These are phyloP conservation scores for Magnolia kwangsiensis DNA, from an alignment of 164 flowering plant species.

Conservation along the genomic window DNA sequence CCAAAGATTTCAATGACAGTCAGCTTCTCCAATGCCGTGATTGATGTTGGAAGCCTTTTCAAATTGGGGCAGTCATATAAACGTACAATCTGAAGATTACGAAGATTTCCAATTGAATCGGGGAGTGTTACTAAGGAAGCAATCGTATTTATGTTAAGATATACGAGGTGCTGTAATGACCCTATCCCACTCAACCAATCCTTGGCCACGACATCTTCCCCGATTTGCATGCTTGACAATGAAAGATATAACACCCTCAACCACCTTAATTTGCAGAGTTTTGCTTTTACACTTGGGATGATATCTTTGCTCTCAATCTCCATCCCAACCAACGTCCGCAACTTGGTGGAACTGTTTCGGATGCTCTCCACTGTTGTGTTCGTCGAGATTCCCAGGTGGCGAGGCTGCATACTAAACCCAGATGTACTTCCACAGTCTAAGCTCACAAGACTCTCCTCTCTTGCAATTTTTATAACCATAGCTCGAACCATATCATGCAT, in stretches of 20 bases:
- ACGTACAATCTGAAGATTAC: conserved; percentile 1
- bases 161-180: not conserved
- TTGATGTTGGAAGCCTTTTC: not conserved
- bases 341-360: not conserved
- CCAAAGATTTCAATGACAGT: not conserved
- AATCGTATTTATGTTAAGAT: not conserved
- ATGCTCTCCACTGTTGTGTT: not conserved
- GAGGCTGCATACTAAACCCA: not conserved
- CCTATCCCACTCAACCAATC: conserved; percentile 5
- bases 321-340: conserved; percentile 4
- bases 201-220: not conserved
- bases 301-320: not conserved
- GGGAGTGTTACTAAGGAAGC: not conserved
- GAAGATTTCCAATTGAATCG: not conserved
- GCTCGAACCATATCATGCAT: not conserved
- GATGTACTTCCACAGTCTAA: not conserved
- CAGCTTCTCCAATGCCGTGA: not conserved
- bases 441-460: not conserved
- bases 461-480: not conserved
- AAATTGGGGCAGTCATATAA: not conserved
- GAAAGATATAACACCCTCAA: not conserved
- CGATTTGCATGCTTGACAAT: not conserved
- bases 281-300: not conserved
- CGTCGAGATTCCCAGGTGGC: not conserved
- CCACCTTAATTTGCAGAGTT: not conserved